These are phyloP conservation scores for Colletotrichum sp. DNA, from an alignment of 2,329 filamentous ascomycete species.

Conservation along the genomic window DNA sequence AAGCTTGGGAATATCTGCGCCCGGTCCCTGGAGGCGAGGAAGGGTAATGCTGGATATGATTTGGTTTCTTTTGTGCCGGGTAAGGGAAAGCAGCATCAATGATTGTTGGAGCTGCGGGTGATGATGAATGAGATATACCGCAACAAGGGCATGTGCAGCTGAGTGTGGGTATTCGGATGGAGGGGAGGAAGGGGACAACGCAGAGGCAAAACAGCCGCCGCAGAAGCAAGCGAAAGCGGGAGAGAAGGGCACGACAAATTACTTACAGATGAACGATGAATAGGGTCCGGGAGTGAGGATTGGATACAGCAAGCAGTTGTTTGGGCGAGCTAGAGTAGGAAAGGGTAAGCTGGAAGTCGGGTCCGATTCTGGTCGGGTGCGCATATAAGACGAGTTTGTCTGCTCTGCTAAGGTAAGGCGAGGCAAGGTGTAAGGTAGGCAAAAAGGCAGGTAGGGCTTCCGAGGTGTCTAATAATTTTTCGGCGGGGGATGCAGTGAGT, in stretches of 20 bases:
- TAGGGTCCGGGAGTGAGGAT: background rate
- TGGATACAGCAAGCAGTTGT: background rate
- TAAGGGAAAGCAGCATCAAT: background rate
- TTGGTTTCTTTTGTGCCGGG: background rate
- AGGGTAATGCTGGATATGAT: background rate
- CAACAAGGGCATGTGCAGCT: constrained; percentile 12
- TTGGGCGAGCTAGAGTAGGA: constrained; percentile 10
- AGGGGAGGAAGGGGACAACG: background rate
- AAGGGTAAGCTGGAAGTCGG: constrained; percentile 13
- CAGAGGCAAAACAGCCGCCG: background rate
- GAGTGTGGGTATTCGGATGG: constrained; percentile 13
- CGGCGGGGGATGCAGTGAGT: constrained; percentile 18
- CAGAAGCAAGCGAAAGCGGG: background rate
- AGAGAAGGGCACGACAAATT: background rate
- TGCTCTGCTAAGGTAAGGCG: background rate
- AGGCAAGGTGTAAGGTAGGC: background rate
- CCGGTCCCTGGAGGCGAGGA: background rate
- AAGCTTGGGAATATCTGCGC: constrained; percentile 7
- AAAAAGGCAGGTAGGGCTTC: constrained; percentile 18
- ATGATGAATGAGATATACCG: constrained; percentile 16
- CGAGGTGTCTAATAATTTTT: constrained; percentile 22
- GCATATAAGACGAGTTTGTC: constrained; percentile 13
- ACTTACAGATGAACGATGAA: constrained; percentile 4
- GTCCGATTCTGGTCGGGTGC: constrained; percentile 12
- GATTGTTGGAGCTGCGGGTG: background rate